Evolutionary conservation across 2,329 filamentous ascomycete genomes (phyloP), one percentile per base, ranked within the genome.

Genomic region (Hymenoscyphus fructigenus): DNA sequence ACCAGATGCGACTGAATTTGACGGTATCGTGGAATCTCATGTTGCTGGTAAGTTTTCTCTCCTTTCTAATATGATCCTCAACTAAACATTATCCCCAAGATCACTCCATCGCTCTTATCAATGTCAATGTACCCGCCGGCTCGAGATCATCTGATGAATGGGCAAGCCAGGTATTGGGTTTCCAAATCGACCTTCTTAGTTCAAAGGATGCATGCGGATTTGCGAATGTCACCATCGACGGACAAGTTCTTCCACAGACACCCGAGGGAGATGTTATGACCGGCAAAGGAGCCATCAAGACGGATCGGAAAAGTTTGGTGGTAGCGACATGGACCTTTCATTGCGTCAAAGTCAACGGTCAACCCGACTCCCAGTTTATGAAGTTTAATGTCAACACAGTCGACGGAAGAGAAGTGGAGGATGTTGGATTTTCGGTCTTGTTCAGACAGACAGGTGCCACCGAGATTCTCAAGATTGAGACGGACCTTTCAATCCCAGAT

Each of bases 221-320:
- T 70, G 79, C 78, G 67, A 82, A 81, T 67, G 75, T 84, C 64
- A 80, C 78, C 20, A 71, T 85, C 65, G 80, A 84, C 71, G 80
- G 79, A 65, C 78, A 81, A 64, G 47, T 72, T 5, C 75, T 85
- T 5, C 67, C 74, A 17, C 79, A 80, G 65, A 75, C 78, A 55
- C 36, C 65, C 6, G 57, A 67, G 14, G 76, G 72, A 23, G 72
- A 76, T 62, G 56, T 66, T 7, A 67, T 67, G 34, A 65, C 70
- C 55, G 82, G 82, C 59, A 77, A 76, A 34, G 82, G 81, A 23
- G 70, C 76, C 23, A 73, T 85, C 62, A 73, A 74, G 15, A 75
- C 79, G 53, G 74, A 78, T 34, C 69, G 77, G 32, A 78, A 78
- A 63, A 75, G 73, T 62, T 69, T 76, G 59, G 74, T 84, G 61